Evolutionary conservation across 495 filamentous ascomycete genomes (phyloP), one percentile per base, ranked within the genome.

Genomic region (Aspergillus steynii): DNA sequence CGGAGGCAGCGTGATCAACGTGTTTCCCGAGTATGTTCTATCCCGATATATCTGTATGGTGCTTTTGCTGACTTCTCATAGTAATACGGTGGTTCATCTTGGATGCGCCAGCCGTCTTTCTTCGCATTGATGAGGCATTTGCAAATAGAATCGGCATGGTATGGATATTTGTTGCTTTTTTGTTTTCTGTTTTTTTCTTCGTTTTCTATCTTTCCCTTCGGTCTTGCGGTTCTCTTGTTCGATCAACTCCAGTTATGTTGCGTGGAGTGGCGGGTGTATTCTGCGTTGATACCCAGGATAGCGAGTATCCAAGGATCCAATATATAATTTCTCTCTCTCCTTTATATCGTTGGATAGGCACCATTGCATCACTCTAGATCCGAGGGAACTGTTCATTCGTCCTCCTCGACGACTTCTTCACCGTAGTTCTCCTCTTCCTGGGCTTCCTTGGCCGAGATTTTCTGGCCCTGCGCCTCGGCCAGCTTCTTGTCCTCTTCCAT

Each of bases 391-490:
- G 9, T 56, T 75, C 67, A 78, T 65, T 75, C 75, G 74, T 82
- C 76, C 27, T 87, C 86, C 6, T 83, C 80, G 1, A 86, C 77
- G 28, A 80, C 85, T 66, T 96, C 91, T 74, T 94, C 91, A 45
- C 88, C 93, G 66, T 95, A 96, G 62, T 90, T 90, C 61, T 92
- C 92, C 63, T 96, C 94, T 69, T 93, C 92, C 61, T 85, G 83
- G 29, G 80, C 79, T 64, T 84, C 83, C 58, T 85, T 80, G 34
- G 84, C 82, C 3, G 80, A 83, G 20, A 76, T 68, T 45, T 81
- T 72, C n/a, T 78, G 55, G 29, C 80, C 80, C 31, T 71, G 70
- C 10, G 51, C 67, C 29, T 67, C 72, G 5, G 75, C 74, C 2
- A 72, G 61, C 29, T 79, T 82, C 62, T 92, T 93, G 66, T 97